Base-by-base conservation (phyloP, 2,329 filamentous ascomycete genomes). In the Phialemonium atrogriseum region DNA sequence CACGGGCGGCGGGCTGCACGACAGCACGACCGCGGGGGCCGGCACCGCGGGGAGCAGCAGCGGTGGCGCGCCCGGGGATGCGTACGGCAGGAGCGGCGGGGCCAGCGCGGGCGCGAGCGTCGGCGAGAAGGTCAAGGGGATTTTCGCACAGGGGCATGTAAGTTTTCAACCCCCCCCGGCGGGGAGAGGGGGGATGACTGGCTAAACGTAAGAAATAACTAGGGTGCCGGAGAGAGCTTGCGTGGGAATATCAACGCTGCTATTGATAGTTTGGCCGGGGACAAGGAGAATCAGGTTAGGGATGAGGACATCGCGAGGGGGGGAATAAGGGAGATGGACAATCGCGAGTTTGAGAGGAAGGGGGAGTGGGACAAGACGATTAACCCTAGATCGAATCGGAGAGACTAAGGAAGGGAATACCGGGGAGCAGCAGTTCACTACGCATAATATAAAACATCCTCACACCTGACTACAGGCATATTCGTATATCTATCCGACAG, bases 181-280 rank as follows among this genome's bases (percentile, higher is more conserved):
- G 8, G 13, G 15, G 5, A 10, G 15, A 13, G 25, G 9, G 21
- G 21, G 7, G 15, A 27, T 15, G 13, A 15, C 13, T 15, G 13
- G 25, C 25, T 27, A 16, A n/a, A n/a, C n/a, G n/a, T n/a, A n/a
- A 27, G 13, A 14, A 10, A 16, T n/a, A 4, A 16, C 7, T 14
- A 35, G 33, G 33, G 33, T 13, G 10, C 30, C 12, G 27, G 27
- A 23, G 33, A 35, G 27, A 30, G 27, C 3, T 27, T 35, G 11
- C 15, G 33, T 4, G 33, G 33, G 17, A 35, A 35, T 24, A 30
- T 35, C 33, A 35, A 35, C 27, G 30, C 33, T 16, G 33, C 33
- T 10, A 30, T 35, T 27, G 33, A 35, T 24, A 35, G 15, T 22
- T 43, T 56, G 18, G 51, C 51, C 8, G 53, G 54, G 34, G 49